Percentiles rank a stretch among this genome's conserved stretches.
These are phyloP conservation scores for Violaceomyces palustris DNA, from an alignment of 1,284 basidiomycete species.

Conservation along the genomic window DNA sequence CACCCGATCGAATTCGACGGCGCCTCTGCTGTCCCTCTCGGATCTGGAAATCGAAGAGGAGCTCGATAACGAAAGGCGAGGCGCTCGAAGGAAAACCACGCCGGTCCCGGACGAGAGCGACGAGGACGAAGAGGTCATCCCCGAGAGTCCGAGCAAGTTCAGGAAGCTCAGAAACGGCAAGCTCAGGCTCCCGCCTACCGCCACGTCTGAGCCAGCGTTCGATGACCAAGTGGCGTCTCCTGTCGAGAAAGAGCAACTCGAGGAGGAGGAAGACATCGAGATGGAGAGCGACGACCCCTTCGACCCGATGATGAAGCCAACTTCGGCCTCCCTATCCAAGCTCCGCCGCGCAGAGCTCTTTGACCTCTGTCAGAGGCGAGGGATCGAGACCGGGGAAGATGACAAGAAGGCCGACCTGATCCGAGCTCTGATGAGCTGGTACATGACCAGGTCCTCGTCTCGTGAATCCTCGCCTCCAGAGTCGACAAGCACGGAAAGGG, in stretches of 20 bases:
- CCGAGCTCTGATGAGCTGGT: constrained; percentile 25
- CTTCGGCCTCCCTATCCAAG: constrained; percentile 12
- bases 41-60: too few species aligned
- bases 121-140: neutral
- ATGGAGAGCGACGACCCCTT: constrained; percentile 18
- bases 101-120: neutral
- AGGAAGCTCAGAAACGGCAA: constrained; percentile 43
- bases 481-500: too few species aligned
- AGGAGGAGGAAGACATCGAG: constrained; percentile 13
- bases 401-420: constrained; percentile 37
- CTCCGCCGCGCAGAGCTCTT: constrained; percentile 29
- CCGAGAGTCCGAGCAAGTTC: constrained; percentile 35
- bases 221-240: too few species aligned
- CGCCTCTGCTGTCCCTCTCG: too few species aligned
- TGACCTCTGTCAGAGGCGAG: constrained; percentile 18
- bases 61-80: too few species aligned
- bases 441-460: too few species aligned
- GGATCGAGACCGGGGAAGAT: constrained; percentile 10
- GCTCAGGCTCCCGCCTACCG: constrained; percentile 23
- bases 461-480: too few species aligned
- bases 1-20: too few species aligned
- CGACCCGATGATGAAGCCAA: constrained; percentile 20
- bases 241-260: neutral
- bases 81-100: neutral
- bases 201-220: too few species aligned